phyloP scores from a whole-genome alignment of 2,329 filamentous ascomycete genomes.

The Pestalotiopsis sp. region DNA sequence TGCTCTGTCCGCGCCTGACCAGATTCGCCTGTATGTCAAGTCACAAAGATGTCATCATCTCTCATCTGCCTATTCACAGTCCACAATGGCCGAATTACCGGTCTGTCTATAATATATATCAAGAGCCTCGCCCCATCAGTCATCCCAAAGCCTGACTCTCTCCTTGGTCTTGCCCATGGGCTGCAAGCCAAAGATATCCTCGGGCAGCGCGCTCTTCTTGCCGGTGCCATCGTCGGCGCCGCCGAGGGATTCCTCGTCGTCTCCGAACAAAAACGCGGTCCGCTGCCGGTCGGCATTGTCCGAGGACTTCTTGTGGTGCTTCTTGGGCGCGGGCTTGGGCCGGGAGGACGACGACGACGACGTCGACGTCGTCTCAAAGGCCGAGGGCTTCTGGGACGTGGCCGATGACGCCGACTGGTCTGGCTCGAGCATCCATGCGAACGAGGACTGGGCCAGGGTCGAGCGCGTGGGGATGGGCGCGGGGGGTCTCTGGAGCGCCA shows the following conservation, averaged over 20 bases:
- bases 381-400: constrained; percentile 18
- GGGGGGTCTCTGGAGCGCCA: constrained; percentile 31
- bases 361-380: constrained; percentile 13
- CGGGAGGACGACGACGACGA: constrained; percentile 11
- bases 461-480: constrained; percentile 63
- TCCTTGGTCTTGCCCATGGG: constrained; percentile 41
- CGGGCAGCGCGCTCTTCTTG: constrained; percentile 39
- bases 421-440: constrained; percentile 77
- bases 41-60: neutral
- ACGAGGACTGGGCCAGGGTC: constrained; percentile 72
- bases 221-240: constrained; percentile 20
- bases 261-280: constrained; percentile 62
- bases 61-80: neutral
- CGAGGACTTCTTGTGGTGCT: constrained; percentile 43
- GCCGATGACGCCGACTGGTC: constrained; percentile 39
- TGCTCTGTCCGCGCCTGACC: neutral
- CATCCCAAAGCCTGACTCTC: constrained; percentile 5
- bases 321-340: constrained; percentile 16
- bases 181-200: constrained; percentile 60
- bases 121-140: neutral
- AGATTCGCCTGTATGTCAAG: neutral
- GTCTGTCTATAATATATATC: neutral
- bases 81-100: neutral
- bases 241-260: constrained; percentile 44
- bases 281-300: constrained; percentile 53